Conservation (phyloP, 2,329 filamentous ascomycete genomes). For the Diplodia seriata region DNA sequence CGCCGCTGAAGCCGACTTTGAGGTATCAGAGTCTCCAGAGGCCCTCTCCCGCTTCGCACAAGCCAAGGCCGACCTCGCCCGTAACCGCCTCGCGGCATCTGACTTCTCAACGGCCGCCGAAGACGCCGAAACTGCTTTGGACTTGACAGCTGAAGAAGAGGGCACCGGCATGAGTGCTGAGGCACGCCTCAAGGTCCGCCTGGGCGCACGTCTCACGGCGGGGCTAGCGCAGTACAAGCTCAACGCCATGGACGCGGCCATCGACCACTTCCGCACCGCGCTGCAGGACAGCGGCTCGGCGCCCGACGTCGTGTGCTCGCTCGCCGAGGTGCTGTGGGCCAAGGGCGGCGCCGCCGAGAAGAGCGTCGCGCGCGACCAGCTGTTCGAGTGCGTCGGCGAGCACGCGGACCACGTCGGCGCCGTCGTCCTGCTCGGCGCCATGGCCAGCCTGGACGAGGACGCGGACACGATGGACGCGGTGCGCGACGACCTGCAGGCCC, state of each 20-base stretch:
- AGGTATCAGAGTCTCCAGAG: constrained; percentile 77
- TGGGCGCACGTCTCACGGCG: constrained; percentile 85
- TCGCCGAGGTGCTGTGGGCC: constrained; percentile 93
- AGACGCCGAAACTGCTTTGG: constrained; percentile 79
- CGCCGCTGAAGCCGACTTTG: constrained; percentile 79
- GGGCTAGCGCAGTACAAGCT: constrained; percentile 82
- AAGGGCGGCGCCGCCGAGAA: constrained; percentile 77
- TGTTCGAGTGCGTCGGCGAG: constrained; percentile 80
- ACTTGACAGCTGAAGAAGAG: constrained; percentile 75
- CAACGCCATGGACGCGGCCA: constrained; percentile 69
- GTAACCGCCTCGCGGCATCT: constrained; percentile 76
- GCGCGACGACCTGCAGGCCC: constrained; percentile 73
- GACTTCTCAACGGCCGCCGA: constrained; percentile 74
- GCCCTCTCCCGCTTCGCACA: constrained; percentile 79
- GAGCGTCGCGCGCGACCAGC: constrained; percentile 75
- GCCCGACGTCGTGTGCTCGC: constrained; percentile 83
- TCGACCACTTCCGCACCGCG: constrained; percentile 80
- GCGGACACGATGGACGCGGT: constrained; percentile 87
- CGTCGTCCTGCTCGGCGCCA: constrained; percentile 80
- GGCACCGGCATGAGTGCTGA: constrained; percentile 67
- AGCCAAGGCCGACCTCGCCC: constrained; percentile 83
- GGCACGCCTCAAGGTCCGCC: constrained; percentile 71
- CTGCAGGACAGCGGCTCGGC: constrained; percentile 77
- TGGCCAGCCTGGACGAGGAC: constrained; percentile 77
- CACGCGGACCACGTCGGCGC: constrained; percentile 79